Evolutionary conservation across 306 rosid species (phyloP).

Genomic region (Trifolium pratense): DNA sequence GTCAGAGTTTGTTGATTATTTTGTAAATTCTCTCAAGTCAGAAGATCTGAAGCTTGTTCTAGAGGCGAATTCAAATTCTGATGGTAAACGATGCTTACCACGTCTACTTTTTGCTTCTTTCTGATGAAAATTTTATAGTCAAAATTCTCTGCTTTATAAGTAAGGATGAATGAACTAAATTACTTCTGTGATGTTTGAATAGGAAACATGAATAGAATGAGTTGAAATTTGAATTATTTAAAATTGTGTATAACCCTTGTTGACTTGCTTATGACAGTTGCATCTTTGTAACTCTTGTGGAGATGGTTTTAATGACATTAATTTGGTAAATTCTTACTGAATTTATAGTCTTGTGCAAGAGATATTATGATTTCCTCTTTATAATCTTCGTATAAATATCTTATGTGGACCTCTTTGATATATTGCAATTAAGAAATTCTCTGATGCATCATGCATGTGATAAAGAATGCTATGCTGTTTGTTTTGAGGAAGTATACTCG

Average conservation of each 20-base stretch:
- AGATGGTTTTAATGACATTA: neutral
- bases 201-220: neutral
- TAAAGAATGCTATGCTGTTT: conserved; percentile 31
- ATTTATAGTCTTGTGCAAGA: neutral
- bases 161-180: neutral
- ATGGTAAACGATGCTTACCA: conserved; percentile 40
- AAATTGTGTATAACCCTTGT: neutral
- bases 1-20: conserved; percentile 77
- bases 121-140: conserved; percentile 24
- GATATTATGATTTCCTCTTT: conserved; percentile 16
- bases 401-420: conserved; percentile 21
- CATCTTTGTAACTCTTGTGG: neutral
- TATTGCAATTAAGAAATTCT: conserved; percentile 28
- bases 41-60: conserved; percentile 71
- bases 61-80: conserved; percentile 51
- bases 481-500: conserved; percentile 33
- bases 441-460: neutral
- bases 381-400: conserved; percentile 4
- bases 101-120: conserved; percentile 9
- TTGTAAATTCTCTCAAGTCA: conserved; percentile 67
- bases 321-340: conserved; percentile 15
- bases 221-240: neutral
- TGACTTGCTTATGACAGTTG: conserved; percentile 21
- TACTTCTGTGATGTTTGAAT: neutral
- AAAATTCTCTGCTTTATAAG: neutral